Evolutionary conservation across 495 filamentous ascomycete species (phyloP).

Genomic region (Penicillium simplicissimum): DNA sequence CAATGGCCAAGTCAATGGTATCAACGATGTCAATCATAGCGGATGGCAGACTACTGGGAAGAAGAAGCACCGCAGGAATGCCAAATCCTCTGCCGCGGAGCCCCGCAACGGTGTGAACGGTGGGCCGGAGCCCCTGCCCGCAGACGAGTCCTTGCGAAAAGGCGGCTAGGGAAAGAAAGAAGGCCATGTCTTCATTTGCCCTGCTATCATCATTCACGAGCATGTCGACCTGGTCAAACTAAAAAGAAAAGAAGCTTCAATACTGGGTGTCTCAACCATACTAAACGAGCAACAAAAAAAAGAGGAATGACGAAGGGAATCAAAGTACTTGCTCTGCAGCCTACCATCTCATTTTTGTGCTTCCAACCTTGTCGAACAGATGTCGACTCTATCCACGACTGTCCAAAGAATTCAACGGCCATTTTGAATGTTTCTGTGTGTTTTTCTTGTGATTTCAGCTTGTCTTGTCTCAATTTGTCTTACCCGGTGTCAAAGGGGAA

Average conservation of each 20-base stretch:
- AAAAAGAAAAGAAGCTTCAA: not conserved
- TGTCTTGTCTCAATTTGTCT: constrained; percentile 27
- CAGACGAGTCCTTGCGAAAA: constrained; percentile 52
- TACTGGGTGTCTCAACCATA: not conserved
- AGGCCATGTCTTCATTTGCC: not conserved
- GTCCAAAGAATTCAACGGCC: constrained; percentile 8
- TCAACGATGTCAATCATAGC: constrained; percentile 32
- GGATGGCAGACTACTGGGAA: constrained; percentile 49
- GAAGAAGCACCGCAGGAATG: constrained; percentile 49
- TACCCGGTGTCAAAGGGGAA: constrained; percentile 13
- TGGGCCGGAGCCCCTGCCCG: constrained; percentile 44
- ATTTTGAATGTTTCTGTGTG: constrained; percentile 19
- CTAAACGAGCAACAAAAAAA: not conserved
- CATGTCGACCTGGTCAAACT: not conserved
- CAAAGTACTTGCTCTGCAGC: not conserved
- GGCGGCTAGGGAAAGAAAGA: constrained; percentile 39
- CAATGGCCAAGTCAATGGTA: constrained; percentile 28
- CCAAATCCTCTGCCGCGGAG: constrained; percentile 37
- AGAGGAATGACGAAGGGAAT: not conserved
- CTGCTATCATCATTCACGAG: not conserved
- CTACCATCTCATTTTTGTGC: not conserved
- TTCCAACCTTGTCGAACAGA: constrained; percentile 3
- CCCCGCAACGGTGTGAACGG: constrained; percentile 28
- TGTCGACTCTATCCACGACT: constrained; percentile 11
- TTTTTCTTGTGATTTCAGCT: constrained; percentile 18